phyloP scores from a whole-genome alignment of 208 protist genomes.

The Phytomonas serpens region DNA sequence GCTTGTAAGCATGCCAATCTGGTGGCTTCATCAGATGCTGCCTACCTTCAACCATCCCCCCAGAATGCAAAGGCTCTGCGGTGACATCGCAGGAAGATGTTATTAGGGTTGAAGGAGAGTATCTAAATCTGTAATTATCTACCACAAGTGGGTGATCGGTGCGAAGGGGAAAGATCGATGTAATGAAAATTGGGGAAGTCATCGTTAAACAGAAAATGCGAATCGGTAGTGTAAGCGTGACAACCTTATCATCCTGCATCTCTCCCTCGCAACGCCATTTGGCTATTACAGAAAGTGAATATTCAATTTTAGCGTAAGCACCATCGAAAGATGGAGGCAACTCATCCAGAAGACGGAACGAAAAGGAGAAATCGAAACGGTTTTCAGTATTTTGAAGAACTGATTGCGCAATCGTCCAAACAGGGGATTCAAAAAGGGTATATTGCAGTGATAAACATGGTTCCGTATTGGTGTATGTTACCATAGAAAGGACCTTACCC shows the following conservation, averaged over 20 bases:
- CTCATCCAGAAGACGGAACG: conserved; percentile 37
- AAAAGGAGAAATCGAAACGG: not conserved
- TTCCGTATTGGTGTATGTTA: not conserved
- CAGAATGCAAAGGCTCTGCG: not conserved
- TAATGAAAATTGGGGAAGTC: conserved; percentile 19
- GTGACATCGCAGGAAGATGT: not conserved
- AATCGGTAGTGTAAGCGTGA: conserved; percentile 13
- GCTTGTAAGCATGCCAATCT: not conserved
- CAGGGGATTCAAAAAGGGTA: not conserved
- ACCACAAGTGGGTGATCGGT: conserved; percentile 10
- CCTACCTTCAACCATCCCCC: not conserved
- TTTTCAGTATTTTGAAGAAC: not conserved
- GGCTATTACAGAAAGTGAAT: conserved; percentile 15
- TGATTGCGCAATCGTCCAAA: not conserved
- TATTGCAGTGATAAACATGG: not conserved
- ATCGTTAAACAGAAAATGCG: conserved; percentile 18
- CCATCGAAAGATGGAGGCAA: conserved; percentile 40
- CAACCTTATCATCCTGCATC: not conserved
- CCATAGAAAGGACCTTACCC: not conserved
- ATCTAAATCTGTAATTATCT: conserved; percentile 26
- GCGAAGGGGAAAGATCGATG: conserved; percentile 28
- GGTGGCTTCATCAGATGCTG: not conserved
- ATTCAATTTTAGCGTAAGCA: conserved; percentile 16
- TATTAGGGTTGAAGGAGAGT: conserved; percentile 13
- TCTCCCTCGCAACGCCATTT: conserved; percentile 14